A percentile compares a stretch with the other conserved stretches of the same genome.
phyloP scores from a whole-genome alignment of 495 filamentous ascomycete genomes.

The Cercophora sp. region DNA sequence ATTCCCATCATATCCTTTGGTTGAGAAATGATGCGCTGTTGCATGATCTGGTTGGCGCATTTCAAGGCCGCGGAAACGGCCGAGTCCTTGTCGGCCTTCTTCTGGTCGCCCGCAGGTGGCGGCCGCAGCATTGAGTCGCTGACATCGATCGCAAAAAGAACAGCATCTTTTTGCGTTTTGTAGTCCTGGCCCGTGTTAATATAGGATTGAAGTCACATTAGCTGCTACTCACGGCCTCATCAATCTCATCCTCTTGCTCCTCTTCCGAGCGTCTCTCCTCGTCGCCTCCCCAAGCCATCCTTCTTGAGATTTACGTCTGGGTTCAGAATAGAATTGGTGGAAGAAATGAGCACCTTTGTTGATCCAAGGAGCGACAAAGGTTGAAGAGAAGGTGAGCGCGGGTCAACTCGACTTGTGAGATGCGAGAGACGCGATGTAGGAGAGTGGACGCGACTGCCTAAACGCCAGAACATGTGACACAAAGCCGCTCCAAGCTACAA shows the following conservation, averaged over 20 bases:
- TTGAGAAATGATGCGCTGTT: slow-evolving; percentile 95
- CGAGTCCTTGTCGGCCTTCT: slow-evolving; percentile 68
- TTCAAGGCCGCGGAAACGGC: slow-evolving; percentile 80
- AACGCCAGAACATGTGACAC: slow-evolving; percentile 25
- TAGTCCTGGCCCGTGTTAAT: slow-evolving; percentile 57
- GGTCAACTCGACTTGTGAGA: too few species aligned
- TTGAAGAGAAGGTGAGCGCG: too few species aligned
- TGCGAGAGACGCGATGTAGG: not conserved
- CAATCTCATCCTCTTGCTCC: slow-evolving; percentile 70
- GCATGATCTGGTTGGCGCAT: slow-evolving; percentile 92
- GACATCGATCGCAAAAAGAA: slow-evolving; percentile 93
- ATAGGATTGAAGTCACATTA: too few species aligned
- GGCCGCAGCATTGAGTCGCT: slow-evolving; percentile 80
- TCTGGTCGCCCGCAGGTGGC: slow-evolving; percentile 60
- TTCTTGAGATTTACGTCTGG: too few species aligned
- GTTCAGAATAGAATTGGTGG: too few species aligned
- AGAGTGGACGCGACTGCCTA: slow-evolving; percentile 26
- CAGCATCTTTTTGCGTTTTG: slow-evolving; percentile 89
- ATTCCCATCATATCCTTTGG: slow-evolving; percentile 98
- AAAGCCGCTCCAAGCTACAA: not conserved
- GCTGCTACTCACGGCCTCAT: slow-evolving; percentile 59
- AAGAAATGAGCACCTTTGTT: too few species aligned
- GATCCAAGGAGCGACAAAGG: too few species aligned
- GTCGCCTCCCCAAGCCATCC: slow-evolving; percentile 39
- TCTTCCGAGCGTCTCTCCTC: slow-evolving; percentile 49